Percentiles rank a stretch among this genome's conserved stretches.
phyloP scores from a whole-genome alignment of 169 alveolate species.

The Plasmodium chabaudi region DNA sequence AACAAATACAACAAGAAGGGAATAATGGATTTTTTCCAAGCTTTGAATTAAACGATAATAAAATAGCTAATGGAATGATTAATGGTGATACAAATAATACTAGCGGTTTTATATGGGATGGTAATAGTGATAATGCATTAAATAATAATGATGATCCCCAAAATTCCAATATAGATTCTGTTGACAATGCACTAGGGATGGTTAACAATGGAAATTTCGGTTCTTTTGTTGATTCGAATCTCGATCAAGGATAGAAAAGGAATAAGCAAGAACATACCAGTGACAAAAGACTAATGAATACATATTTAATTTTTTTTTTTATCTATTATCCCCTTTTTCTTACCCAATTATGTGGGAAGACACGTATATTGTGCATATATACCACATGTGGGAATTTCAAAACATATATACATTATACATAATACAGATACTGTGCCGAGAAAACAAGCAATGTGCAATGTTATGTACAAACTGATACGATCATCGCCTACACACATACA shows the following conservation, averaged over 20 bases:
- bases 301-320: too few species aligned
- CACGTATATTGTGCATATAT: too few species aligned
- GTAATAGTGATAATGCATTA: background rate
- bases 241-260: slow-evolving; percentile 3
- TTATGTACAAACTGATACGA: too few species aligned
- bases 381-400: too few species aligned
- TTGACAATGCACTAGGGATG: background rate
- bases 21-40: slow-evolving; percentile 6
- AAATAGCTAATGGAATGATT: background rate
- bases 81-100: background rate
- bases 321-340: too few species aligned
- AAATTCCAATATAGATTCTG: background rate
- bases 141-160: background rate
- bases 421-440: too few species aligned
- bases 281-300: too few species aligned
- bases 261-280: slow-evolving; percentile 3
- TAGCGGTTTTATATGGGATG: slow-evolving; percentile 27
- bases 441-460: too few species aligned
- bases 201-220: slow-evolving; percentile 1
- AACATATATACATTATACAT: too few species aligned
- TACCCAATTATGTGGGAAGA: too few species aligned
- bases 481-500: too few species aligned
- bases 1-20: background rate
- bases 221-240: slow-evolving; percentile 9
- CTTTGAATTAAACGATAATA: slow-evolving; percentile 8